A percentile compares a stretch with the other conserved stretches of the same genome.
phyloP scores from a whole-genome alignment of 805 yeast genomes.

The Cyberlindnera euphorbiae region DNA sequence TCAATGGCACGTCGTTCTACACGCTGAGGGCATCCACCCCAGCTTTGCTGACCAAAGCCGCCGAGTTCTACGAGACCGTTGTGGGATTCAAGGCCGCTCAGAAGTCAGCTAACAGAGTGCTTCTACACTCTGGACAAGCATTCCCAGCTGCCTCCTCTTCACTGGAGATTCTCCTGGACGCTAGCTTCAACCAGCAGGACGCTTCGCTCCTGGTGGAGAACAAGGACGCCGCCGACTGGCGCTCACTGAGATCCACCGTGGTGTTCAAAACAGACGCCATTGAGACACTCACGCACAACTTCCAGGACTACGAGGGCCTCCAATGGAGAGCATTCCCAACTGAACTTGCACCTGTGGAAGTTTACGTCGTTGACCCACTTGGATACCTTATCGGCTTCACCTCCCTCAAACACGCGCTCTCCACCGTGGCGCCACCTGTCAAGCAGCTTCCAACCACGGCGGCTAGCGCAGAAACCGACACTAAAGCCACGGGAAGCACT shows the following conservation, averaged over 20 bases:
- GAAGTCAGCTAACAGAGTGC: slow-evolving; percentile 7
- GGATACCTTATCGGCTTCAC: slow-evolving; percentile 83
- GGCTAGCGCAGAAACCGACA: not conserved
- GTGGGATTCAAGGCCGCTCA: slow-evolving; percentile 33
- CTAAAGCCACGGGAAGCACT: too few relatives aligned
- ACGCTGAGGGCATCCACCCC: slow-evolving; percentile 48
- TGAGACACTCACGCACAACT: slow-evolving; percentile 24
- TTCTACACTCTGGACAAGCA: slow-evolving; percentile 29
- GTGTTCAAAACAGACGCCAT: slow-evolving; percentile 31
- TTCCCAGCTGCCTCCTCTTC: slow-evolving; percentile 28
- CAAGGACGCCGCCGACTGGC: slow-evolving; percentile 40
- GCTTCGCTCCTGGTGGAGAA: slow-evolving; percentile 26
- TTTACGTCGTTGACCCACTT: slow-evolving; percentile 77
- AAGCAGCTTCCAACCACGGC: slow-evolving; percentile 2
- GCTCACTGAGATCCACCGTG: slow-evolving; percentile 40
- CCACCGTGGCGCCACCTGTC: slow-evolving; percentile 38
- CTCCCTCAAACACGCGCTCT: slow-evolving; percentile 49
- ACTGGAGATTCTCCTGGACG: slow-evolving; percentile 24
- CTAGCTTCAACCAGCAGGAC: slow-evolving; percentile 20
- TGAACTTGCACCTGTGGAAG: slow-evolving; percentile 67
- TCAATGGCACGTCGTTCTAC: slow-evolving; percentile 54
- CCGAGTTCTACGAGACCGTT: slow-evolving; percentile 52
- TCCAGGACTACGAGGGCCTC: slow-evolving; percentile 23
- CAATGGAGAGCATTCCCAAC: slow-evolving; percentile 63
- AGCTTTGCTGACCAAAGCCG: slow-evolving; percentile 39